phyloP scores from a whole-genome alignment of 1,284 basidiomycete genomes.

The Puccinia hordei region DNA sequence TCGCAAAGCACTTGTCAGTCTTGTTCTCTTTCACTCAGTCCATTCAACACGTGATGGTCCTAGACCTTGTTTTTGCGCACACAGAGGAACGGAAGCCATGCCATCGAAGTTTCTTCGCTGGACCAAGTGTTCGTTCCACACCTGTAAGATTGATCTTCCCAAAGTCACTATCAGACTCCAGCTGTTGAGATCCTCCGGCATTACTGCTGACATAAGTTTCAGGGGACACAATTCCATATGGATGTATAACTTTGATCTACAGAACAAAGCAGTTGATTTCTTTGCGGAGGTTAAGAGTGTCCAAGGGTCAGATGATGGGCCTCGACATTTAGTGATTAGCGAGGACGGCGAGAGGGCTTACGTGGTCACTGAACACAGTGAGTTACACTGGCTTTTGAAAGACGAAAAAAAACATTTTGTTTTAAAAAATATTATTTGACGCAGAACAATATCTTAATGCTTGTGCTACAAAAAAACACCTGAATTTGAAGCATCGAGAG shows the following conservation, averaged over 20 bases:
- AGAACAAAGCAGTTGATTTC: constrained; percentile 50
- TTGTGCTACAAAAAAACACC: not conserved
- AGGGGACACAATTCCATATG: constrained; percentile 56
- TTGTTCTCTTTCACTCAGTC: constrained; percentile 1
- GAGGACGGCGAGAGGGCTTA: constrained; percentile 53
- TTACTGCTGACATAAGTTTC: not conserved
- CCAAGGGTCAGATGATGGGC: constrained; percentile 54
- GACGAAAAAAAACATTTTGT: too few relatives aligned
- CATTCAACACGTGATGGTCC: too few relatives aligned
- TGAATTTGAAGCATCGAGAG: constrained; percentile 13
- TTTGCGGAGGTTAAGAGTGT: constrained; percentile 51
- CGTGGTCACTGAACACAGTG: constrained; percentile 57
- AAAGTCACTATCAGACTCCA: too few relatives aligned
- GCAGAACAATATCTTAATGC: constrained; percentile 51
- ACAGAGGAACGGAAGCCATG: constrained; percentile 46
- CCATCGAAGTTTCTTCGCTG: constrained; percentile 30
- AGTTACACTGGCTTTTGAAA: not conserved
- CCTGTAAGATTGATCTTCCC: constrained; percentile 54
- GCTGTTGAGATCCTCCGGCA: not conserved
- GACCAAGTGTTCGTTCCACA: constrained; percentile 51
- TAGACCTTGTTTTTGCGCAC: not conserved
- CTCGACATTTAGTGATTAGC: constrained; percentile 56
- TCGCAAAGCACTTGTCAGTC: constrained; percentile 55
- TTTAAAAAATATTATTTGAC: too few relatives aligned
- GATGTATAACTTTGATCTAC: constrained; percentile 51